Evolutionary conservation across 2,329 filamentous ascomycete genomes (phyloP), one percentile per base, ranked within the genome.

Genomic region (Catunica adiposa): DNA sequence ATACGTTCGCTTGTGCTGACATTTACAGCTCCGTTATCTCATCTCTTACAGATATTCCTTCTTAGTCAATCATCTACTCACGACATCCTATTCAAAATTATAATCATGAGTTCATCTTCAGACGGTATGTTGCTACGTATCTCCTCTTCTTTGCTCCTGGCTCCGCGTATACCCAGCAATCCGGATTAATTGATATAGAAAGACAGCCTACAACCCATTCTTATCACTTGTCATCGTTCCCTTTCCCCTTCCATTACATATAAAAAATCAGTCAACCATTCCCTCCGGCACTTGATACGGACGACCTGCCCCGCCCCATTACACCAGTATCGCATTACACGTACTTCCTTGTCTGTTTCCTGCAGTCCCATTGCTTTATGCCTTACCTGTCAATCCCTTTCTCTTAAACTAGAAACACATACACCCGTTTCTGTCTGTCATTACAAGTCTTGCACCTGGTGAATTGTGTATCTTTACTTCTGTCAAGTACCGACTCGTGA

Each of bases 311-410:
- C 26, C 26, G 26, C 26, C 11, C 17, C 26, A 44, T 7, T 44
- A 44, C 20, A 44, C 8, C 9, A 14, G 9, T 3, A 17, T 22
- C 23, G 22, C 8, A 25, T 48, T 48, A 48, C 44, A 48, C 23
- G 44, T 48, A 48, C 44, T 48, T 25, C 44, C 17, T 48, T 48
- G 44, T 48, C 44, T 48, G 17, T 25, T n/a, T 48, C 44, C 44
- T 48, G 1, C 26, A 53, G 25, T 53, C 51, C 15, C 8, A 37
- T 11, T 47, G 11, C 17, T 26, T 48, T 48, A 48, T 48, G 44
- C 44, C 23, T 17, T 48, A 17, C 44, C 23, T 26, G 3, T 7
- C 23, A 1, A 26, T 25, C 44, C 44, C 22, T 48, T 20, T 48
- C 22, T 44, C 22, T 44, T 7, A 44, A 44, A 20, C 40, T 44